Conservation (phyloP, 805 yeast genomes). For the Priceomyces medius region DNA sequence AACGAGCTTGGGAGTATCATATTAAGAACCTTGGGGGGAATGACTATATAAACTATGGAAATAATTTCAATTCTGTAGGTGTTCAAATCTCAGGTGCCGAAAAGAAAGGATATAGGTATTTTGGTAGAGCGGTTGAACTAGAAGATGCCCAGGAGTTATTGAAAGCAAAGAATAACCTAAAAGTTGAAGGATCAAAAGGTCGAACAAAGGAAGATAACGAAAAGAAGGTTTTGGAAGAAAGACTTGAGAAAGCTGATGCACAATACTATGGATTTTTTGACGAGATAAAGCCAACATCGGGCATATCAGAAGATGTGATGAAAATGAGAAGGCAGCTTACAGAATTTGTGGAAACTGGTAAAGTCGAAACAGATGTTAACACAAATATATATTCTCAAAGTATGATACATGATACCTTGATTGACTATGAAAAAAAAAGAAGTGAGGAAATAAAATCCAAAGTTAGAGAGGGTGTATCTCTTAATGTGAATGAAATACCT, state of each 20-base stretch:
- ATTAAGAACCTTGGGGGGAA: conserved; percentile 73
- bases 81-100: conserved; percentile 18
- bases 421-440: conserved; percentile 26
- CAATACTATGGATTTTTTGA: conserved; percentile 46
- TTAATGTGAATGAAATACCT: conserved; percentile 25
- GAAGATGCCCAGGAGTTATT: conserved; percentile 56
- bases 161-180: conserved; percentile 20
- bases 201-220: conserved; percentile 12
- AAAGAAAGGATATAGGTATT: conserved; percentile 64
- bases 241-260: conserved; percentile 25
- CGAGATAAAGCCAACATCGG: conserved; percentile 12
- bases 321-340: conserved; percentile 12
- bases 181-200: conserved; percentile 15
- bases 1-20: conserved; percentile 75
- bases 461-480: conserved; percentile 15
- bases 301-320: conserved; percentile 4
- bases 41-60: conserved; percentile 46
- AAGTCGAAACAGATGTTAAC: conserved; percentile 1
- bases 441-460: conserved; percentile 18
- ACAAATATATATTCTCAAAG: conserved; percentile 1
- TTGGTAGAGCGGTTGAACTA: conserved; percentile 79
- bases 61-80: conserved; percentile 18
- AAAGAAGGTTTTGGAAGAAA: conserved; percentile 18
- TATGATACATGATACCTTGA: conserved; percentile 17
- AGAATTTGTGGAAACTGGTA: conserved; percentile 11